A percentile compares a stretch with the other conserved stretches of the same genome.
Evolutionary conservation across 768 basidiomycete genomes (phyloP).

Genomic region (Saitozyma podzolica): DNA sequence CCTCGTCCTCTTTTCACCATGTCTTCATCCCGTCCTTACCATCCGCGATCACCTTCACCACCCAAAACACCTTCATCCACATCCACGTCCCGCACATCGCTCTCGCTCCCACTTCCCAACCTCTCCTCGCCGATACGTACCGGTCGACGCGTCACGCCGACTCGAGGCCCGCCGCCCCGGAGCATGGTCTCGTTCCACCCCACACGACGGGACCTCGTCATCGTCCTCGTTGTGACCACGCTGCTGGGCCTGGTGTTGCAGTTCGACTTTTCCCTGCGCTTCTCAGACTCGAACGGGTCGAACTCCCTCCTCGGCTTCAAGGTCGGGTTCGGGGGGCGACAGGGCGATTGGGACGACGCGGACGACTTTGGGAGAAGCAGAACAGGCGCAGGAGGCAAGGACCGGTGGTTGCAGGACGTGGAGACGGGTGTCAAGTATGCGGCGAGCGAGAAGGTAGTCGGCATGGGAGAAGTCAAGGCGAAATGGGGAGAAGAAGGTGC

Average conservation of each 20-base stretch:
- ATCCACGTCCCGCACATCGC: too few relatives aligned
- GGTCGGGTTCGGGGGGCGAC: constrained; percentile 21
- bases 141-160: not conserved
- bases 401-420: constrained; percentile 32
- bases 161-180: not conserved
- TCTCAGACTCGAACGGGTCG: constrained; percentile 51
- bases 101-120: too few relatives aligned
- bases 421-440: constrained; percentile 30
- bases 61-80: too few relatives aligned
- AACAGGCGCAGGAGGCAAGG: constrained; percentile 3
- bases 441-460: constrained; percentile 25
- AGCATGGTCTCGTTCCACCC: constrained; percentile 54
- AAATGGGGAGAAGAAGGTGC: constrained; percentile 43
- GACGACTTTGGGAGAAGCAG: not conserved
- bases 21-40: too few relatives aligned
- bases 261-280: constrained; percentile 64
- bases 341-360: constrained; percentile 16
- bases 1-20: too few relatives aligned
- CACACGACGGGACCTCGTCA: constrained; percentile 69
- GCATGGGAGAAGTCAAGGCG: constrained; percentile 45
- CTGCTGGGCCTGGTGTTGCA: constrained; percentile 73
- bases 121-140: not conserved
- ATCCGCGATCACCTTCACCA: too few relatives aligned
- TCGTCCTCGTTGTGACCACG: constrained; percentile 66
- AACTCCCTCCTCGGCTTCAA: constrained; percentile 27